Conservation (phyloP, 2,329 filamentous ascomycete species). For the Aureobasidium namibiae region DNA sequence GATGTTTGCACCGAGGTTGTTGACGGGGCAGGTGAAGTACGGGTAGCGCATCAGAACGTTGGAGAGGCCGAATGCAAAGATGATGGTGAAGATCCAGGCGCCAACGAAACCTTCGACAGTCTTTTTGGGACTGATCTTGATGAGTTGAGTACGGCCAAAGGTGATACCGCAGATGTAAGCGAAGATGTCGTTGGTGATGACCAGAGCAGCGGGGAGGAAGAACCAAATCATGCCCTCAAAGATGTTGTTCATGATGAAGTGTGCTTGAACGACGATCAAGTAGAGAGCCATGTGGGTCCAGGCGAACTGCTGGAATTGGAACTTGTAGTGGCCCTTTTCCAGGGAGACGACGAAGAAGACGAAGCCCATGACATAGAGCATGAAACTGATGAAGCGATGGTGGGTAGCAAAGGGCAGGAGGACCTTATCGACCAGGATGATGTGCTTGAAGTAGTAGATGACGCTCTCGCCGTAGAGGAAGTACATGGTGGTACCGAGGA, state of each 20-base stretch:
- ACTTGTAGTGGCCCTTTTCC: constrained; percentile 92
- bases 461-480: constrained; percentile 98
- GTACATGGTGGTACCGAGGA: constrained; percentile 98
- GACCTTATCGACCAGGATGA: constrained; percentile 88
- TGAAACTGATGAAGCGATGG: constrained; percentile 97
- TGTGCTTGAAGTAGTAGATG: constrained; percentile 99
- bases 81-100: constrained; percentile 89
- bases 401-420: constrained; percentile 90
- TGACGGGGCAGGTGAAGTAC: constrained; percentile 98
- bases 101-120: constrained; percentile 96
- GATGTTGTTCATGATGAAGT: constrained; percentile 99
- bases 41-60: constrained; percentile 82
- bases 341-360: constrained; percentile 95
- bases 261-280: constrained; percentile 92
- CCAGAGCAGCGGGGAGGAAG: constrained; percentile 86
- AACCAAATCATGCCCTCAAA: constrained; percentile 99
- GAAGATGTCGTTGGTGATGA: constrained; percentile 98
- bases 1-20: constrained; percentile 88
- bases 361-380: constrained; percentile 96
- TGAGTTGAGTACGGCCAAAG: constrained; percentile 91
- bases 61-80: constrained; percentile 75
- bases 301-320: constrained; percentile 98
- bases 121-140: constrained; percentile 98
- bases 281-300: constrained; percentile 99
- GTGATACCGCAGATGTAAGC: constrained; percentile 97